Base-by-base conservation (phyloP, 2,329 filamentous ascomycete genomes). In the Stachybotrys echinatus region DNA sequence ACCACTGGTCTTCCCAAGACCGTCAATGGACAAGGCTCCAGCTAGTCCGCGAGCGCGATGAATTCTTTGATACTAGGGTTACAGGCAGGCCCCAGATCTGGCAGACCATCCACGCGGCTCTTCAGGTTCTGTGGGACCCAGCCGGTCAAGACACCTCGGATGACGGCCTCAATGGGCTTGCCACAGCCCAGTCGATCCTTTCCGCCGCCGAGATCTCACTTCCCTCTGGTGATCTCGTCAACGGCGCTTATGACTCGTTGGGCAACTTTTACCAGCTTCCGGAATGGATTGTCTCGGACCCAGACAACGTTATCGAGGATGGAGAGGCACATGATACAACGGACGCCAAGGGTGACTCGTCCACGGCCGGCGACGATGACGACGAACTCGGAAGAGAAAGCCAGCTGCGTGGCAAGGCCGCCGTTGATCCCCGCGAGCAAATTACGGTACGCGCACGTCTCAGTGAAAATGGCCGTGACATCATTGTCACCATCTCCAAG, bases 51-150 rank as follows among this genome's bases (percentile, higher is more conserved):
- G 89, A 96, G 69, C 81, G 92, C 45, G 72, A 71, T 45, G 90
- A 90, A 54, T 96, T 95, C 74, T 97, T 95, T 68, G 91, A 96
- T 53, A 96, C 92, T 2, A 76, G 90, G 44, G 89, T 95, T 17
- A 88, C 87, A 0, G 90, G 90, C 2, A 78, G 83, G 4, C 61
- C 77, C 5, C 89, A 96, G 66, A 79, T 94, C 22, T 97, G 92
- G 92, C 82, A 82, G 58, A 85, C 88, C 1, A 67, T 96, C 14
- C 78, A 79, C 43, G 73, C 83, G 1, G 87, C 85, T 0, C 75
- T 90, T 18, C 80, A 87, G 53, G 72, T 88, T 6, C 65, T 96
- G 53, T 86, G 86, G 71, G 75, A 76, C 12, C 73, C 77, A 1
- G 76, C 80, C 21, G 54, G 52, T 5, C 60, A 64, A n/a, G 61